Evolutionary conservation across 495 filamentous ascomycete genomes (phyloP).

Genomic region (Podospora conica): DNA sequence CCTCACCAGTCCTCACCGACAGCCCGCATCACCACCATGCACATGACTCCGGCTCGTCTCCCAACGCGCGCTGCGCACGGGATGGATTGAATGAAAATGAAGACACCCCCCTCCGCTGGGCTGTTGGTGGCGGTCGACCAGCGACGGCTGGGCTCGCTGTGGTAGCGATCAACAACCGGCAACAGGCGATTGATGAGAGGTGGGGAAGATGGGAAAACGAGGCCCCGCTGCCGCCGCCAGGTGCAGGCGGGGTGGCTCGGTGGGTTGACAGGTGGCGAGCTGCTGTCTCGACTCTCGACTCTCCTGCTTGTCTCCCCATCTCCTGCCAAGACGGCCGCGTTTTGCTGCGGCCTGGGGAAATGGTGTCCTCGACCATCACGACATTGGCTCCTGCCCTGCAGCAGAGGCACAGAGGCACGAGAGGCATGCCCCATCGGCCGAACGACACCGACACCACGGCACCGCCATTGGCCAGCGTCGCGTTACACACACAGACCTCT

Average conservation of each 20-base stretch:
- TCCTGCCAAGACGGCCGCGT: neutral
- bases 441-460: neutral
- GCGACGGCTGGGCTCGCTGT: neutral
- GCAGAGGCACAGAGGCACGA: no score
- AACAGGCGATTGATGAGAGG: neutral
- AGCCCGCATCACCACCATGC: neutral
- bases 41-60: no score
- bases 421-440: no score
- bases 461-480: neutral
- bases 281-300: no score
- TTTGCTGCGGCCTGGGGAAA: neutral
- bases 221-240: neutral
- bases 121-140: neutral
- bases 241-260: neutral
- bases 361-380: neutral
- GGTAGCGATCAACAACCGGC: neutral
- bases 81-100: neutral
- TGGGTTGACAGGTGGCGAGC: neutral
- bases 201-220: neutral
- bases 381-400: no score
- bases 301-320: no score
- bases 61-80: neutral
- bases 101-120: neutral
- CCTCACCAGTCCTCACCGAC: neutral
- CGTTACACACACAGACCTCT: neutral